A percentile compares a stretch with the other conserved stretches of the same genome.
phyloP scores from a whole-genome alignment of 495 filamentous ascomycete species.

The Penicillium verhagenii region DNA sequence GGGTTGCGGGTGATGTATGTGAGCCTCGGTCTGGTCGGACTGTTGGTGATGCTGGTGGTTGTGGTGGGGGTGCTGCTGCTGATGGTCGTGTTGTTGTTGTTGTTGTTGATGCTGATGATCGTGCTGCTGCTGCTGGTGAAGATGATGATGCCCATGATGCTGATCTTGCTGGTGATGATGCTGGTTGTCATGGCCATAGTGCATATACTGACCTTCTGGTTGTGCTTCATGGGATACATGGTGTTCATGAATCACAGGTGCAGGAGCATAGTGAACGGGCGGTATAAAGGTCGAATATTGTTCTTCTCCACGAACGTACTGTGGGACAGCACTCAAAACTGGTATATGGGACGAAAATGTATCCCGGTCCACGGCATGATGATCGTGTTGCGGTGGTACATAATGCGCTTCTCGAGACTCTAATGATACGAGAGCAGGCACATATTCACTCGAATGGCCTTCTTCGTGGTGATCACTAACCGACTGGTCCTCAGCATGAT shows the following conservation, averaged over 20 bases:
- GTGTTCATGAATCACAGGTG: constrained; percentile 8
- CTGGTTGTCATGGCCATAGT: not conserved
- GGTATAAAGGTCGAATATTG: constrained; percentile 37
- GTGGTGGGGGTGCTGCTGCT: not conserved
- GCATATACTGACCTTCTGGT: constrained; percentile 1
- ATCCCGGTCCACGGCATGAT: not conserved
- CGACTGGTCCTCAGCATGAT: not conserved
- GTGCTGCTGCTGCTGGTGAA: not conserved
- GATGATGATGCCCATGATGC: not conserved
- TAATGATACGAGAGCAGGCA: constrained; percentile 4
- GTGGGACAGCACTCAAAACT: constrained; percentile 40
- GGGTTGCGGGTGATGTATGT: constrained; percentile 30
- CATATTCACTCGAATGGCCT: constrained; percentile 1
- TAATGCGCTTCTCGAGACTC: not conserved
- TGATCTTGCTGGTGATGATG: constrained; percentile 1
- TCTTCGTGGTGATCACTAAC: constrained; percentile 5
- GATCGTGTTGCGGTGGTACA: constrained; percentile 2
- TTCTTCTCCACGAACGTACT: constrained; percentile 48
- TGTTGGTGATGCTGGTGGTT: not conserved
- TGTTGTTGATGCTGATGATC: constrained; percentile 3
- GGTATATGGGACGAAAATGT: constrained; percentile 3
- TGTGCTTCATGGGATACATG: constrained; percentile 9
- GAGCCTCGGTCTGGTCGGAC: constrained; percentile 2
- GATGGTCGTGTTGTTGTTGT: not conserved
- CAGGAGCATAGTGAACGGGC: constrained; percentile 14